Evolutionary conservation across 2,329 filamentous ascomycete species (phyloP), one percentile per base, ranked within the genome.

Genomic region (Macroventuria anomochaeta): DNA sequence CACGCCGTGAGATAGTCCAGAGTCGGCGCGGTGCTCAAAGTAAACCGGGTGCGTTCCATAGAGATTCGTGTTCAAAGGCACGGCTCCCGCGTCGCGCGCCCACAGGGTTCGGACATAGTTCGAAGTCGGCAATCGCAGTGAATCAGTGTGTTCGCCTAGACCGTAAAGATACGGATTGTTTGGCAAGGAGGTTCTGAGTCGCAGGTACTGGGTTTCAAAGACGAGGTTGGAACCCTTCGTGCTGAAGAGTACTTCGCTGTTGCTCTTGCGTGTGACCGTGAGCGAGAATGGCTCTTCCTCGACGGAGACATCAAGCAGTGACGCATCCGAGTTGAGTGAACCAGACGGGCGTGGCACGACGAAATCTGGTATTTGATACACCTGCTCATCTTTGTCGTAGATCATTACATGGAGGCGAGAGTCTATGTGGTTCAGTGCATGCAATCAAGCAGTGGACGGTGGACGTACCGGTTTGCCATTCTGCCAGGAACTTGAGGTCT

Each of bases 31-130:
- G 65, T 90, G 85, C 54, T 92, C 89, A 58, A 87, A 85, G 73
- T 91, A 91, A 10, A 91, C 78, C 0, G 89, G 88, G 60, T 92
- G 89, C 38, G 82, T 85, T 2, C 88, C 87, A 62, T 93, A 92
- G 3, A 92, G 73, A 63, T 92, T 92, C 6, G 82, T 79, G 0
- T 81, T 82, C 1, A 79, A 69, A 0, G 88, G 88, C 0, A 85
- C 77, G 11, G 64, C 72, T 59, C 85, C 88, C 1, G 86, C 78
- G 74, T 91, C 89, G 23, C 86, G 81, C 37, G 84, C 85, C 87
- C 88, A 91, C 7, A 91, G 73, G 0, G 88, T 91, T 34, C 88
- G 82, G 21, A 83, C 84, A 70, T 90, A 89, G 71, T 88, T 82
- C 26, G 82, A 85, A 0, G 85, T 89, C 50, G 86, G 85, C 49